These are phyloP conservation scores for Linanthus parryae DNA, from an alignment of 148 eudicot genomes.

Conservation along the genomic window DNA sequence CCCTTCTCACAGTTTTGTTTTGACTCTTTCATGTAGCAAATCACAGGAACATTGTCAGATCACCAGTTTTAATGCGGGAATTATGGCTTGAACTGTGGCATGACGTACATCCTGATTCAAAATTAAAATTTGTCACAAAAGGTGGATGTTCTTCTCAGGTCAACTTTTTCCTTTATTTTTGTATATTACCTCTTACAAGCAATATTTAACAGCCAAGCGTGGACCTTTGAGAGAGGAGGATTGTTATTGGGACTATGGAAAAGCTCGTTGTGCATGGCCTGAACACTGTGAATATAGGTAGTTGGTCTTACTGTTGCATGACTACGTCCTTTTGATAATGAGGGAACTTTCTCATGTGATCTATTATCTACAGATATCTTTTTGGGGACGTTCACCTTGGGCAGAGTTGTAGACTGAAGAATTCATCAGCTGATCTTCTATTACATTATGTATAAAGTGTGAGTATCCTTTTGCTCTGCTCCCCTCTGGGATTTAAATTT, in stretches of 20 bases:
- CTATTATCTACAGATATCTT: conserved; percentile 49
- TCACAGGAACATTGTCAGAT: conserved; percentile 93
- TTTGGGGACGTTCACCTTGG: conserved; percentile 98
- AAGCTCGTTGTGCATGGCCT: conserved; percentile 97
- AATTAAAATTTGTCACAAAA: conserved; percentile 78
- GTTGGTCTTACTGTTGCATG: conserved; percentile 8
- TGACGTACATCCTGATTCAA: conserved; percentile 78
- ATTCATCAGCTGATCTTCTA: conserved; percentile 70
- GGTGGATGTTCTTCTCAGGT: conserved; percentile 26
- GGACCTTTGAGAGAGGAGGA: conserved; percentile 94
- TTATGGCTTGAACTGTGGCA: conserved; percentile 99
- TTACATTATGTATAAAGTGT: conserved; percentile 45
- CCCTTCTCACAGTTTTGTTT: conserved; percentile 2
- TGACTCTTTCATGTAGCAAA: conserved; percentile 48
- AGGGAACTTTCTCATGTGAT: background rate
- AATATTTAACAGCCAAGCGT: conserved; percentile 48
- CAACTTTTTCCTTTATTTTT: conserved; percentile 2
- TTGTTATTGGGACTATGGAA: conserved; percentile 96
- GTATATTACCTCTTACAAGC: conserved; percentile 5
- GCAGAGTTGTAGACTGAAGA: conserved; percentile 86
- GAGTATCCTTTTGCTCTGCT: conserved; percentile 9
- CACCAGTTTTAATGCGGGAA: conserved; percentile 87
- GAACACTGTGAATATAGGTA: conserved; percentile 95
- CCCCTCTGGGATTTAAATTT: background rate
- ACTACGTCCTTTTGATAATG: conserved; percentile 1